phyloP scores from a whole-genome alignment of 1,284 basidiomycete species.

The Erythrobasidium hasegawianum region DNA sequence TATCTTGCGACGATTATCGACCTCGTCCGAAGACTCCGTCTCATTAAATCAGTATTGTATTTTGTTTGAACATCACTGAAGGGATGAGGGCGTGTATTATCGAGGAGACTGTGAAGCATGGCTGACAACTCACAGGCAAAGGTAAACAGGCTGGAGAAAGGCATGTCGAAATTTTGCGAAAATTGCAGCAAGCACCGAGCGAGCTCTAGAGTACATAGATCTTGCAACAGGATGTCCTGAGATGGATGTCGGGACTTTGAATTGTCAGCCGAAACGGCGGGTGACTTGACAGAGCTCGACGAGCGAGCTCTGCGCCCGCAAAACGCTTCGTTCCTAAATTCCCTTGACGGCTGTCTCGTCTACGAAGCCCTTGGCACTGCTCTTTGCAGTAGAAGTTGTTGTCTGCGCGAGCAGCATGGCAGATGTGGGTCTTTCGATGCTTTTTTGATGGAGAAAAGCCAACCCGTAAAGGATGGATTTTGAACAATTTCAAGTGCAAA shows the following conservation, averaged over 20 bases:
- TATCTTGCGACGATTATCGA: conserved; percentile 3
- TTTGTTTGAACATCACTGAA: conserved; percentile 22
- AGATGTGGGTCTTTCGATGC: conserved; percentile 20
- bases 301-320: neutral
- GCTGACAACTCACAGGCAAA: neutral
- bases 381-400: neutral
- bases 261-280: conserved; percentile 34
- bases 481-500: neutral
- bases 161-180: neutral
- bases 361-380: conserved; percentile 26
- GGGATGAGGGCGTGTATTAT: neutral
- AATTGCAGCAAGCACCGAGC: neutral
- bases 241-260: conserved; percentile 29
- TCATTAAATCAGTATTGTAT: conserved; percentile 37
- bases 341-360: conserved; percentile 14
- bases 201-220: neutral
- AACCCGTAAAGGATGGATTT: neutral
- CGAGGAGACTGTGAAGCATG: too few species aligned
- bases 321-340: conserved; percentile 31
- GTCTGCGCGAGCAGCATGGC: conserved; percentile 29
- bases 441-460: conserved; percentile 35
- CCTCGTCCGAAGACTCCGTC: conserved; percentile 12
- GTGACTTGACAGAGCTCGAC: conserved; percentile 4
- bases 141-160: too few species aligned
- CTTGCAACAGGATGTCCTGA: conserved; percentile 4